Evolutionary conservation across 2,329 filamentous ascomycete genomes (phyloP), one percentile per base, ranked within the genome.

Genomic region (Emmonsiellopsis sp.): DNA sequence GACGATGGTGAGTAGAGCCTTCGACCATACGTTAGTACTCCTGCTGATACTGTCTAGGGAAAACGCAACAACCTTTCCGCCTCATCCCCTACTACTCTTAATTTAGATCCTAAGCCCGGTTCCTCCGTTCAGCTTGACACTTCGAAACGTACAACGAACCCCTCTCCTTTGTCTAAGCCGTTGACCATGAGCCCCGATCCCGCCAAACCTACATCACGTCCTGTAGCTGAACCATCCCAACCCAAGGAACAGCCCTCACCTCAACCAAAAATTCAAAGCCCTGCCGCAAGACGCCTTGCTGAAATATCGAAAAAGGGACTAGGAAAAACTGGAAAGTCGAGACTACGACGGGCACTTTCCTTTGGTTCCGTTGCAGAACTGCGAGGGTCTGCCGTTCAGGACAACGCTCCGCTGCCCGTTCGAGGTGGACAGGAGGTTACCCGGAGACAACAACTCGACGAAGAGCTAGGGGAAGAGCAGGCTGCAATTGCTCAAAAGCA

Each of bases 351-450:
- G 61, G 93, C 93, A 0, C 95, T 98, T 64, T 98, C 93, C 0
- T 98, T 98, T 71, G 91, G 93, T 49, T 97, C 92, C 67, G 88
- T 91, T 42, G 88, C 92, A 7, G 93, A 98, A 66, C 82, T 98
- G 47, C 82, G 86, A 57, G 86, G 86, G 65, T 86, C 84, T 10
- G 84, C 83, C 9, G 83, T 80, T 5, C 80, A 85, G 60, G 84
- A 85, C 47, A 81, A 75, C 56, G 61, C 66, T 45, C 66, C 68
- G 52, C 73, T 68, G 51, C 69, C 65, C 50, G 68, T 71, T 49
- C 68, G 67, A 59, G 68, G 71, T 40, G 77, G 78, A 47, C 71
- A 77, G 5, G 64, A 71, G 49, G 84, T 81, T 63, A 71, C 86
- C 54, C 83, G 85, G 53, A 87, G 85, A 64, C 81, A 86, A 17